Evolutionary conservation across 345 rosid species (phyloP).

Genomic region (Eucalyptus caleyi): DNA sequence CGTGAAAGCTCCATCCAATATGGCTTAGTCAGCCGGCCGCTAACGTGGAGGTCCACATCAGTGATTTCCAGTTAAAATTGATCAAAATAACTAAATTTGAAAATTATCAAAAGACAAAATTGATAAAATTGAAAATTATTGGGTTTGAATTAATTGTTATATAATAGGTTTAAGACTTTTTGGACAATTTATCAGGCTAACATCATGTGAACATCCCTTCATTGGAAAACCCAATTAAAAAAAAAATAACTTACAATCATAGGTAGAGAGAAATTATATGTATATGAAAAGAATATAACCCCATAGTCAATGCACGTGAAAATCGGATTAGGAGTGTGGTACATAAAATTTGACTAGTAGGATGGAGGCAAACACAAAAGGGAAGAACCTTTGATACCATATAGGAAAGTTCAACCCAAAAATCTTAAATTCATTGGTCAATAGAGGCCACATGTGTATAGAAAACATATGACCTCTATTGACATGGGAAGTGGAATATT

Average conservation of each 20-base stretch:
- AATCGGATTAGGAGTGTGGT: neutral
- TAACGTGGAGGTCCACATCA: fast-evolving
- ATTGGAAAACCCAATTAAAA: neutral
- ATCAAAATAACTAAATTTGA: fast-evolving
- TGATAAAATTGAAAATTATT: neutral
- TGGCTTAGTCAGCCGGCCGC: fast-evolving
- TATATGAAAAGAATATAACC: neutral
- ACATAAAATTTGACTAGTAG: too few relatives aligned
- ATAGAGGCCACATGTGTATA: neutral
- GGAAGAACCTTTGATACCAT: neutral
- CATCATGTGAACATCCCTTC: neutral
- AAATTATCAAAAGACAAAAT: too few relatives aligned
- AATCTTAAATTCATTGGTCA: neutral
- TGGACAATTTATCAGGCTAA: neutral
- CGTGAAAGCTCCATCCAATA: too few relatives aligned
- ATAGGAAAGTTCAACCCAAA: neutral
- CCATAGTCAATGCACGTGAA: neutral
- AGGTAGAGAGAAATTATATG: neutral
- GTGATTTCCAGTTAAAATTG: neutral
- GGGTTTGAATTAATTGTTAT: fast-evolving
- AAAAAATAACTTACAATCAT: neutral
- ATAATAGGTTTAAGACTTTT: neutral
- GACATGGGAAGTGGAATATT: neutral
- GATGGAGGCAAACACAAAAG: neutral
- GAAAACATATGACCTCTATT: neutral